These are phyloP conservation scores for Oehlia diaphana DNA, from an alignment of 192 early-diverging fungal genomes.

Conservation along the genomic window DNA sequence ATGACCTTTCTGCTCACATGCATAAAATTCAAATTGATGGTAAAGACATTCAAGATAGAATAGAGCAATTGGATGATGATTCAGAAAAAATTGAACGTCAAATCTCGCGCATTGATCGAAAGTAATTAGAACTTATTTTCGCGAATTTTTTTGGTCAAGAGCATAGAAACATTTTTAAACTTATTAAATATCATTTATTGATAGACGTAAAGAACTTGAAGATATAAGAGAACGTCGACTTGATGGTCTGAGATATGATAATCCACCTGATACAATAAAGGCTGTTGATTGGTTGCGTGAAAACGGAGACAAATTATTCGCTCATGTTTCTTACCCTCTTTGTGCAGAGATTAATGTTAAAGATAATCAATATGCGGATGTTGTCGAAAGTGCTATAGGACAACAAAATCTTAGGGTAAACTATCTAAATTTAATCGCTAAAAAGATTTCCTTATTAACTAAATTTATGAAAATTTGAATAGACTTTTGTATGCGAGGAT, in stretches of 20 bases:
- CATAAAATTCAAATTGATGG: conserved; percentile 15
- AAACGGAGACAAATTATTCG: conserved; percentile 64
- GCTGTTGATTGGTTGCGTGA: conserved; percentile 70
- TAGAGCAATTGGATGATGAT: background rate
- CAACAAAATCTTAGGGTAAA: background rate
- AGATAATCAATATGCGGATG: conserved; percentile 57
- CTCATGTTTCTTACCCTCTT: conserved; percentile 72
- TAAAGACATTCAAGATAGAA: conserved; percentile 2
- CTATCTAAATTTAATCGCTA: background rate
- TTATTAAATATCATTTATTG: background rate
- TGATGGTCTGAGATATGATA: conserved; percentile 48
- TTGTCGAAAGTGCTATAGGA: conserved; percentile 58
- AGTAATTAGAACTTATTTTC: background rate
- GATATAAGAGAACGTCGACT: conserved; percentile 57
- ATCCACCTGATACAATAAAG: conserved; percentile 46
- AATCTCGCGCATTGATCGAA: background rate
- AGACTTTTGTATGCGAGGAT: conserved; percentile 80
- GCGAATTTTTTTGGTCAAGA: background rate
- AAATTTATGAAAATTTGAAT: conserved; percentile 20
- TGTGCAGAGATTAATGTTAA: conserved; percentile 71
- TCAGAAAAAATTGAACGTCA: background rate
- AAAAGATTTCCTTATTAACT: background rate
- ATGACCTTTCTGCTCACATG: conserved; percentile 29
- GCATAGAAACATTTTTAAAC: no score
- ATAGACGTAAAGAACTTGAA: conserved; percentile 59